Percentiles rank a stretch among this genome's conserved stretches.
Evolutionary conservation across 495 filamentous ascomycete species (phyloP).

Genomic region (Xylaria longipes): DNA sequence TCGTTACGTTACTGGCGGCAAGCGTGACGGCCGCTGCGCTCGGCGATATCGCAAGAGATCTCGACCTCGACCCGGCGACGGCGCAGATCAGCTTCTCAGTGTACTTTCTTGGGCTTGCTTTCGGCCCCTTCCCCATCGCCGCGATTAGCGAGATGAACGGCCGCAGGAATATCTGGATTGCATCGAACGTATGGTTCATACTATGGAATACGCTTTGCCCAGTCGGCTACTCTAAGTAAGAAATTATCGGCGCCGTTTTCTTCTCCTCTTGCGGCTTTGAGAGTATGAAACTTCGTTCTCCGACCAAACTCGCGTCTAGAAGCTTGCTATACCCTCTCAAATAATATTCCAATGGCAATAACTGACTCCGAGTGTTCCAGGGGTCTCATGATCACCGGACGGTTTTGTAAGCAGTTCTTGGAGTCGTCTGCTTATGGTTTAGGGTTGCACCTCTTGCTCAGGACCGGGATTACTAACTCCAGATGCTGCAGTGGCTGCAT

Average conservation of each 20-base stretch:
- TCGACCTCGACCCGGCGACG: conserved; percentile 27
- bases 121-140: conserved; percentile 51
- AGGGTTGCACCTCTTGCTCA: background rate
- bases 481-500: conserved; percentile 33
- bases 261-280: background rate
- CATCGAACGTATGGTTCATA: conserved; percentile 42
- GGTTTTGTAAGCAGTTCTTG: conserved; percentile 32
- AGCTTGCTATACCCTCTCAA: background rate
- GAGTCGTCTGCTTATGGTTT: background rate
- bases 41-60: conserved; percentile 42
- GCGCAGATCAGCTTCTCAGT: conserved; percentile 55
- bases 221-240: conserved; percentile 39
- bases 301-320: background rate
- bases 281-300: background rate
- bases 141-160: conserved; percentile 49
- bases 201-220: conserved; percentile 46
- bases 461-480: background rate
- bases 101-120: conserved; percentile 59
- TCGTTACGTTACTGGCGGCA: conserved; percentile 42
- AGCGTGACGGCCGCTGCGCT: conserved; percentile 50
- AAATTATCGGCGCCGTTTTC: background rate
- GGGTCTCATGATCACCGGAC: conserved; percentile 39
- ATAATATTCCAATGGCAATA: background rate
- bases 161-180: conserved; percentile 41
- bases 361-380: background rate